Conservation (phyloP, 208 protist genomes). For the Acanthamoeba culbertsoni region DNA sequence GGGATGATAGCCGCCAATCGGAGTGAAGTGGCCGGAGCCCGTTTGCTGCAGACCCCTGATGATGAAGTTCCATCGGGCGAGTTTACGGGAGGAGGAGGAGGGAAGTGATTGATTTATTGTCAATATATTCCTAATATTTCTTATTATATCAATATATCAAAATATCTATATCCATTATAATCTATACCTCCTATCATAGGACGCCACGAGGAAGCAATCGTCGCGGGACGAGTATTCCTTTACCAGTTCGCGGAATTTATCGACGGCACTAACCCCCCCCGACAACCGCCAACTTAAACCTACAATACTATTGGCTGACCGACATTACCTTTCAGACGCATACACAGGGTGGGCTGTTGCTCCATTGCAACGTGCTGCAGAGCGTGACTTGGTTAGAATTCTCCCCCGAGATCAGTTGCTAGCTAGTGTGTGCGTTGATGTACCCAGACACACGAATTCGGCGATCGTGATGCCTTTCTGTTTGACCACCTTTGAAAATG, state of each 20-base stretch:
- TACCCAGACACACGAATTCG: background rate
- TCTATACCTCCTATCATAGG: slow-evolving; percentile 69
- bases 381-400: too few relatives aligned
- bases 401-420: too few relatives aligned
- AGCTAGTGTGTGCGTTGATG: background rate
- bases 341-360: background rate
- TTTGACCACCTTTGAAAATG: background rate
- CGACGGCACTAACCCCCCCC: background rate
- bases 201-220: slow-evolving; percentile 67
- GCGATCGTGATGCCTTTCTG: background rate
- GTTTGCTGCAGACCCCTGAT: slow-evolving; percentile 72
- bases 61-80: background rate
- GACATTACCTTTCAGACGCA: background rate
- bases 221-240: background rate
- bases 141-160: too few relatives aligned
- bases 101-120: too few relatives aligned
- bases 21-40: slow-evolving; percentile 79
- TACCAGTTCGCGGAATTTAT: slow-evolving; percentile 61
- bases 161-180: too few relatives aligned
- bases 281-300: background rate
- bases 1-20: slow-evolving; percentile 78
- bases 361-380: background rate
- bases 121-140: too few relatives aligned
- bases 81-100: too few relatives aligned
- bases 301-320: background rate